Percentiles rank a stretch among this genome's conserved stretches.
Evolutionary conservation across 345 rosid species (phyloP).

Genomic region (Rhodomyrtus tomentosa): DNA sequence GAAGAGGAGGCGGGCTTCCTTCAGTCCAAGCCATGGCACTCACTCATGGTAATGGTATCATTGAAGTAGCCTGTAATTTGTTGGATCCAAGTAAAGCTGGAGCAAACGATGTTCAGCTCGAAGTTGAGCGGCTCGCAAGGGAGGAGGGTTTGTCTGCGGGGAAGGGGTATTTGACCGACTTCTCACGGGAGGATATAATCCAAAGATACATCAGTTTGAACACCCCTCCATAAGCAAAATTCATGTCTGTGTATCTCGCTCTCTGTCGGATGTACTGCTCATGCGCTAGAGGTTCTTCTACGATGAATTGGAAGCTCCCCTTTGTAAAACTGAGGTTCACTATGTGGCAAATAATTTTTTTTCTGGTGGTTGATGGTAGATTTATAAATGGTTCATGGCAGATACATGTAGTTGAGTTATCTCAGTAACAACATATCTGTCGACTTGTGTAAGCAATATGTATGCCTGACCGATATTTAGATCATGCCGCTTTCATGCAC

Average conservation of each 20-base stretch:
- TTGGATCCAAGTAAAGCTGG: conserved; percentile 66
- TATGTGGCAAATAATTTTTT: not conserved
- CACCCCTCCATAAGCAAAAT: not conserved
- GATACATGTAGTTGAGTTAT: not conserved
- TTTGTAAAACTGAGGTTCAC: not conserved
- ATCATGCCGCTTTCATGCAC: not conserved
- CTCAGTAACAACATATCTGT: not conserved
- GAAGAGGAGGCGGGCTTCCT: conserved; percentile 76
- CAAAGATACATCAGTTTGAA: conserved; percentile 24
- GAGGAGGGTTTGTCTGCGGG: conserved; percentile 53
- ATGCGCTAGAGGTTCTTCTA: not conserved
- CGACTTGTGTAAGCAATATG: not conserved
- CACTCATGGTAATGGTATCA: conserved; percentile 42
- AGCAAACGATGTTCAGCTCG: conserved; percentile 56
- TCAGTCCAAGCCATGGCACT: conserved; percentile 95
- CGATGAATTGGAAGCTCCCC: not conserved
- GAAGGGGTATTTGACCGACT: conserved; percentile 74
- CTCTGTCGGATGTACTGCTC: not conserved
- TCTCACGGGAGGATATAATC: conserved; percentile 45
- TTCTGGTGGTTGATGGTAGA: too few relatives aligned
- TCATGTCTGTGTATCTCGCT: not conserved
- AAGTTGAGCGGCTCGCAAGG: conserved; percentile 56
- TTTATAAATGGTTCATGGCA: not conserved
- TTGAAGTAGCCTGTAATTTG: conserved; percentile 86
- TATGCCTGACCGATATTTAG: not conserved